phyloP scores from a whole-genome alignment of 352 stramenopile species.

The Globisporangium spinosum region DNA sequence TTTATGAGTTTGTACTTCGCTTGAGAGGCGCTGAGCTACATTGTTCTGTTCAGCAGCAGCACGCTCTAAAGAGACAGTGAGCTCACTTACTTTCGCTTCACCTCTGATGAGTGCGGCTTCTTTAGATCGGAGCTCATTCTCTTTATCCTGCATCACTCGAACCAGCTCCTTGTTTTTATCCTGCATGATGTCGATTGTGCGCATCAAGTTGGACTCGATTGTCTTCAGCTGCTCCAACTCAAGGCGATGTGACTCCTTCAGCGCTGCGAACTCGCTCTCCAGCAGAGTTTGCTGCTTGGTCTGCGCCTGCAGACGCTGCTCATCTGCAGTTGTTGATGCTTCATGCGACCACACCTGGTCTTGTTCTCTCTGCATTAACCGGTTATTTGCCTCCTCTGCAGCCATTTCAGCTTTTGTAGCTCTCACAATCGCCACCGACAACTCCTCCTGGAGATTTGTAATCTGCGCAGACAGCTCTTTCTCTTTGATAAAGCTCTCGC shows the following conservation, averaged over 20 bases:
- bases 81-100: not conserved
- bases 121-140: constrained; percentile 19
- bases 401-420: constrained; percentile 26
- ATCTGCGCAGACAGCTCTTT: constrained; percentile 28
- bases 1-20: constrained; percentile 29
- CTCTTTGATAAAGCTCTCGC: constrained; percentile 31
- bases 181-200: constrained; percentile 19
- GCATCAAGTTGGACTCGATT: constrained; percentile 9
- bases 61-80: constrained; percentile 12
- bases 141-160: constrained; percentile 21
- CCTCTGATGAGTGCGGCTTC: constrained; percentile 12
- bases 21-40: constrained; percentile 16
- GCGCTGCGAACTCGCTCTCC: constrained; percentile 2
- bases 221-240: constrained; percentile 11
- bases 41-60: not conserved
- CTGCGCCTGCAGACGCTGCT: not conserved
- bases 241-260: constrained; percentile 6
- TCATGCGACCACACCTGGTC: not conserved
- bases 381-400: constrained; percentile 25
- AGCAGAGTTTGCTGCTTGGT: not conserved
- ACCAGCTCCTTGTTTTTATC: constrained; percentile 21
- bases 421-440: constrained; percentile 20
- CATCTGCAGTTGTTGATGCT: not conserved
- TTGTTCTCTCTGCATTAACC: constrained; percentile 7
- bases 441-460: constrained; percentile 25